A percentile compares a stretch with the other conserved stretches of the same genome.
Conservation (phyloP, 225 moss, liverwort and hornwort genomes). For the Sphagnum contortum region DNA sequence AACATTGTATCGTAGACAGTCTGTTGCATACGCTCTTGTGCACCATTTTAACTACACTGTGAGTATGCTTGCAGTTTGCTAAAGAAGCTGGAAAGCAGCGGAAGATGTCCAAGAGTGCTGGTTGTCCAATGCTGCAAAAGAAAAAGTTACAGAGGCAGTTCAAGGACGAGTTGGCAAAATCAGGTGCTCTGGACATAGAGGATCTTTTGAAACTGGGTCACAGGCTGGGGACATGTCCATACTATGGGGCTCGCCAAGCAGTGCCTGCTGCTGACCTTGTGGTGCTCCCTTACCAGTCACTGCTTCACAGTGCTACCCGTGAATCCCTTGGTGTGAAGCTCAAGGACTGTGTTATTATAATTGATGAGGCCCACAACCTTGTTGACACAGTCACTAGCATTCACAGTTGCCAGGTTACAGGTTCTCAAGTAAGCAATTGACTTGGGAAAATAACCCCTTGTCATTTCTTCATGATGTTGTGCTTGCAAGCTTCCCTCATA, state of each 20-base stretch:
- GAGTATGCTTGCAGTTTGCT: slow-evolving; percentile 17
- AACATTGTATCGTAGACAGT: too few species aligned
- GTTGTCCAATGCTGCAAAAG: slow-evolving; percentile 83
- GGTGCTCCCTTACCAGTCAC: slow-evolving; percentile 86
- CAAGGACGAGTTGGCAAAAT: slow-evolving; percentile 56
- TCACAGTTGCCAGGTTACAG: slow-evolving; percentile 77
- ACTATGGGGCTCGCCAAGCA: slow-evolving; percentile 83
- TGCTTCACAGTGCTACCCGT: slow-evolving; percentile 76
- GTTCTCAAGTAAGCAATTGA: slow-evolving; percentile 36
- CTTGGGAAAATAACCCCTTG: too few species aligned
- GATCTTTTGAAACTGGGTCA: slow-evolving; percentile 71
- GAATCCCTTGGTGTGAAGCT: slow-evolving; percentile 83
- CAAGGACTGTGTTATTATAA: slow-evolving; percentile 78
- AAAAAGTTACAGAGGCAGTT: slow-evolving; percentile 66
- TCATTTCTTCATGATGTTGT: not conserved
- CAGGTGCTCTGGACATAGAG: slow-evolving; percentile 75
- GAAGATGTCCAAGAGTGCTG: slow-evolving; percentile 34
- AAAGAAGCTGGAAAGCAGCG: slow-evolving; percentile 31
- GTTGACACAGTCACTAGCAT: slow-evolving; percentile 86
- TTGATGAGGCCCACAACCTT: slow-evolving; percentile 97
- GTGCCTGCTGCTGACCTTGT: slow-evolving; percentile 75
- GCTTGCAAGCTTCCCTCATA: not conserved
- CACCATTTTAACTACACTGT: too few species aligned
- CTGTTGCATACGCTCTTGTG: too few species aligned
- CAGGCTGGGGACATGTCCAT: slow-evolving; percentile 79